phyloP scores from a whole-genome alignment of 2,329 filamentous ascomycete species.

The Thelonectria discophora region DNA sequence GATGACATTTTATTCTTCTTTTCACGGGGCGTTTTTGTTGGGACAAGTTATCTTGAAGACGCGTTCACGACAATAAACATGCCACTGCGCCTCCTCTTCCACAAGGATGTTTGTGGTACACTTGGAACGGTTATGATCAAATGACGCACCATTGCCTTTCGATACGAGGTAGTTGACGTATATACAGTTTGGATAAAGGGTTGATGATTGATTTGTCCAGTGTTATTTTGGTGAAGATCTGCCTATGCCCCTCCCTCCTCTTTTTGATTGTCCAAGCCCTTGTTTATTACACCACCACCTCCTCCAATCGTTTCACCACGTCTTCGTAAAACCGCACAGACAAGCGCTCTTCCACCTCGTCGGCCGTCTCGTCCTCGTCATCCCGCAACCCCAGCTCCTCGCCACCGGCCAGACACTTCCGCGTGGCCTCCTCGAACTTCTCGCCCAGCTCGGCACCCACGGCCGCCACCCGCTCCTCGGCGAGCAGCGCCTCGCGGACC shows the following conservation, averaged over 20 bases:
- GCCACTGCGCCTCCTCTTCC: not conserved
- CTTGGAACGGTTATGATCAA: constrained; percentile 19
- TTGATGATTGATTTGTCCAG: not conserved
- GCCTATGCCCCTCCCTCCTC: not conserved
- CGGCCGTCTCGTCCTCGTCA: constrained; percentile 52
- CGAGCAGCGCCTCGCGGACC: constrained; percentile 48
- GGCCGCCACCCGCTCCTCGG: constrained; percentile 42
- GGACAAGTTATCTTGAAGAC: constrained; percentile 17
- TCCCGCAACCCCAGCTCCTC: constrained; percentile 48
- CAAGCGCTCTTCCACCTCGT: constrained; percentile 51
- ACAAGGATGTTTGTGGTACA: not conserved
- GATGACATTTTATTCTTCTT: not conserved
- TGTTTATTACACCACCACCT: constrained; percentile 47
- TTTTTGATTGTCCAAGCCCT: not conserved
- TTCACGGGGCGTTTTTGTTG: constrained; percentile 38
- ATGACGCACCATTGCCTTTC: constrained; percentile 6
- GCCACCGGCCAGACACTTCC: constrained; percentile 50
- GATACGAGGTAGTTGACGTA: not conserved
- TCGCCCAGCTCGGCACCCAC: constrained; percentile 52
- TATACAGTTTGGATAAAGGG: not conserved
- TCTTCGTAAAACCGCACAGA: constrained; percentile 54
- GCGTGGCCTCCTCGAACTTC: constrained; percentile 50
- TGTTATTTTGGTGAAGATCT: not conserved
- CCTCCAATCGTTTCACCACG: constrained; percentile 54
- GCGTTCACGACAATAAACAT: not conserved